phyloP scores from a whole-genome alignment of 371 early-diverging fungal genomes.

The Nematocida ironsii region DNA sequence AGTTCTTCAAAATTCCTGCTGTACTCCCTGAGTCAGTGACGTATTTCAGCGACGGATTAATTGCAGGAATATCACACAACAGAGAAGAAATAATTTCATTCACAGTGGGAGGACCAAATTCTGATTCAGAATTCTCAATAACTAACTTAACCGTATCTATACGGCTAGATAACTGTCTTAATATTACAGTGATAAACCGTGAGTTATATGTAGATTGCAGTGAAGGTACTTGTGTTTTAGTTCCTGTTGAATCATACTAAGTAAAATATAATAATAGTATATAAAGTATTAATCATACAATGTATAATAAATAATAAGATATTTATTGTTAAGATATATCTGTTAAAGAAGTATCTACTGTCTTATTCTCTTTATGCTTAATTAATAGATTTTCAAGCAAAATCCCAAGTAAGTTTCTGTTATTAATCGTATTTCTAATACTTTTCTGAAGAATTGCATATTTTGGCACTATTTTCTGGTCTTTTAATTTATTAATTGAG shows the following conservation, averaged over 20 bases:
- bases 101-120: slow-evolving; percentile 37
- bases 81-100: slow-evolving; percentile 49
- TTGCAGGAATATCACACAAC: slow-evolving; percentile 34
- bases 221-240: slow-evolving; percentile 15
- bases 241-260: slow-evolving; percentile 1
- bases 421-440: too few relatives aligned
- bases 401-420: too few relatives aligned
- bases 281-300: neutral
- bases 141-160: slow-evolving; percentile 21
- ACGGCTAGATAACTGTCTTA: slow-evolving; percentile 9
- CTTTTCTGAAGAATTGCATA: too few relatives aligned
- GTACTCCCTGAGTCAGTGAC: slow-evolving; percentile 25
- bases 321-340: too few relatives aligned
- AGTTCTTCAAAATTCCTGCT: slow-evolving; percentile 37
- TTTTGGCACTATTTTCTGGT: too few relatives aligned
- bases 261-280: neutral
- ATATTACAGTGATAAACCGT: neutral
- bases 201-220: slow-evolving; percentile 7
- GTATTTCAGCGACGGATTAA: slow-evolving; percentile 12
- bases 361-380: too few relatives aligned
- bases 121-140: slow-evolving; percentile 41
- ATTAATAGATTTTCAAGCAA: too few relatives aligned
- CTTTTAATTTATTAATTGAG: too few relatives aligned
- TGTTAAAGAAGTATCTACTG: too few relatives aligned
- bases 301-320: too few relatives aligned